These are phyloP conservation scores for Lactarius sp. DNA, from an alignment of 768 basidiomycete genomes.

Conservation along the genomic window DNA sequence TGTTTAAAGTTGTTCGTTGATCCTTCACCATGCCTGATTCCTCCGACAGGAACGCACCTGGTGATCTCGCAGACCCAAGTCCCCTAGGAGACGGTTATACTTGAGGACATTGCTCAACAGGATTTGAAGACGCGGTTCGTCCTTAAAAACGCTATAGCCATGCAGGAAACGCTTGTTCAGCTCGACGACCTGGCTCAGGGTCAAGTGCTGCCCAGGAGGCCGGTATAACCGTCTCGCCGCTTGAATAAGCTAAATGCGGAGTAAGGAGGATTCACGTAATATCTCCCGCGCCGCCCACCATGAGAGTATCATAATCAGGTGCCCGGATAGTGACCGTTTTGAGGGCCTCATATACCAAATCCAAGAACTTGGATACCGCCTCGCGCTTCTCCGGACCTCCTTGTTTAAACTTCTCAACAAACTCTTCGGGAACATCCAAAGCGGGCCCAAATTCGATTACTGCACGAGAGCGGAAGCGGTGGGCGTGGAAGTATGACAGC, in stretches of 20 bases:
- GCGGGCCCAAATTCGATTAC: constrained; percentile 96
- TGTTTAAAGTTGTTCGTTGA: constrained; percentile 1
- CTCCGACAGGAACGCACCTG: constrained; percentile 47
- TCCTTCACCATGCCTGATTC: constrained; percentile 6
- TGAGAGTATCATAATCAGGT: constrained; percentile 95
- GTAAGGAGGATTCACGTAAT: constrained; percentile 2
- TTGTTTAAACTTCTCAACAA: constrained; percentile 85
- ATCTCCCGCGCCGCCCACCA: constrained; percentile 53
- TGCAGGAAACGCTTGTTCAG: constrained; percentile 88
- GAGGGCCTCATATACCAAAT: constrained; percentile 86
- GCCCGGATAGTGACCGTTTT: constrained; percentile 95
- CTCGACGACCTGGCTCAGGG: constrained; percentile 92
- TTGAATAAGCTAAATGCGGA: constrained; percentile 72
- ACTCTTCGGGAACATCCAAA: constrained; percentile 83
- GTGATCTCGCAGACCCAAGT: constrained; percentile 90
- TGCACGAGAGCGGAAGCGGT: constrained; percentile 89
- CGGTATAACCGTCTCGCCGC: constrained; percentile 90
- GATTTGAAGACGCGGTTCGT: constrained; percentile 81
- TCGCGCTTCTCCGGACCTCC: constrained; percentile 87
- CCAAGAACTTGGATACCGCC: constrained; percentile 83
- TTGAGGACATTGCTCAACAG: constrained; percentile 74
- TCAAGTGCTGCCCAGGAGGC: constrained; percentile 88
- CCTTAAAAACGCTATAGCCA: constrained; percentile 86
- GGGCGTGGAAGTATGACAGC: constrained; percentile 33
- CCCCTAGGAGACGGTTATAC: constrained; percentile 82